Percentiles rank a stretch among this genome's conserved stretches.
phyloP scores from a whole-genome alignment of 1,139 yeast species.

The Groenewaldozyma auringiensis region DNA sequence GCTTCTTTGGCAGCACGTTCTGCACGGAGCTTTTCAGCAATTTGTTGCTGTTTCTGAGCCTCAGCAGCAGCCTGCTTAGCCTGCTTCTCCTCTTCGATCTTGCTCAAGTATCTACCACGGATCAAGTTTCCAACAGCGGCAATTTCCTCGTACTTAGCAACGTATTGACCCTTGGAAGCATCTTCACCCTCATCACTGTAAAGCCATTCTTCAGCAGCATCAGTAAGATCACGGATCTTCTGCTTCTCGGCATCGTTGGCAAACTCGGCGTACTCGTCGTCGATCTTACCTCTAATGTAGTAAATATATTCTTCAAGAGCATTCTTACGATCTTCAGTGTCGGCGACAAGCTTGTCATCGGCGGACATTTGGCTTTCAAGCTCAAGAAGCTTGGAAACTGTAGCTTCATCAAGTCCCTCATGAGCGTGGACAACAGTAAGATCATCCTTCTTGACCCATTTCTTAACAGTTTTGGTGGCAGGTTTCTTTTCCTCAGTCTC shows the following conservation, averaged over 20 bases:
- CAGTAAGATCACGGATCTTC: slow-evolving; percentile 62
- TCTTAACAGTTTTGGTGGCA: slow-evolving; percentile 85
- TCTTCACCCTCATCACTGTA: slow-evolving; percentile 90
- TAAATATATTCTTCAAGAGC: slow-evolving; percentile 97
- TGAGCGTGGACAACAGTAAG: slow-evolving; percentile 54
- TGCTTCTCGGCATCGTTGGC: slow-evolving; percentile 88
- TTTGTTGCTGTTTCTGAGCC: slow-evolving; percentile 71
- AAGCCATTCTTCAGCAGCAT: slow-evolving; percentile 95
- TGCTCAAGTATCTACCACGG: slow-evolving; percentile 89
- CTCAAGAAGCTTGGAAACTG: slow-evolving; percentile 61
- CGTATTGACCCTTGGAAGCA: slow-evolving; percentile 90
- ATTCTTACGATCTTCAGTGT: slow-evolving; percentile 98
- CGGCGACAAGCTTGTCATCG: slow-evolving; percentile 94
- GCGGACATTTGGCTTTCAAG: slow-evolving; percentile 75
- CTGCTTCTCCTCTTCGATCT: slow-evolving; percentile 93
- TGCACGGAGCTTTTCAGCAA: slow-evolving; percentile 88
- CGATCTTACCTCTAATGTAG: slow-evolving; percentile 94
- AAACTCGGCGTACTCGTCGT: slow-evolving; percentile 80
- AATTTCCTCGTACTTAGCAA: slow-evolving; percentile 96
- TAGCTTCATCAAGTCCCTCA: slow-evolving; percentile 54
- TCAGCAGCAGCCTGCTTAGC: slow-evolving; percentile 82
- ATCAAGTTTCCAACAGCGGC: slow-evolving; percentile 91
- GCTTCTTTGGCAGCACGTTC: slow-evolving; percentile 45
- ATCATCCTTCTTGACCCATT: slow-evolving; percentile 86
- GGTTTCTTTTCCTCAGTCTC: slow-evolving; percentile 46